These are phyloP conservation scores for Solanum hybrid DNA, from an alignment of 305 asterid species.

Conservation along the genomic window DNA sequence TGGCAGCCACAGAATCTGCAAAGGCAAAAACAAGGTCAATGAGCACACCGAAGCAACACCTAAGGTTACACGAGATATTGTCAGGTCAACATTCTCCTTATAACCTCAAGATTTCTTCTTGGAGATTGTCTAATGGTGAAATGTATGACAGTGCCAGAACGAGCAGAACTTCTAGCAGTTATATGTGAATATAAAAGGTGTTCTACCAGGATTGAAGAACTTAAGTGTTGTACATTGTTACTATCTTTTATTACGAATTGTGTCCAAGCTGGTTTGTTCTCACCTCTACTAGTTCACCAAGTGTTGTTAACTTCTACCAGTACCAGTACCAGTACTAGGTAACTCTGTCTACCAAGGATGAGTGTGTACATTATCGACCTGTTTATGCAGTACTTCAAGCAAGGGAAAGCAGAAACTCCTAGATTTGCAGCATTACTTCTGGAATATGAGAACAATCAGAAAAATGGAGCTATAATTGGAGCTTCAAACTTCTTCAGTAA, in stretches of 20 bases:
- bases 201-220: background rate
- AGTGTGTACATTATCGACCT: background rate
- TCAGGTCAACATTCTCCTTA: constrained; percentile 53
- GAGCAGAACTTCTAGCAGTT: constrained; percentile 20
- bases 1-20: constrained; percentile 77
- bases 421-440: background rate
- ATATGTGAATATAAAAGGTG: background rate
- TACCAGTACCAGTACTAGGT: background rate
- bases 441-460: background rate
- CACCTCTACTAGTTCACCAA: background rate
- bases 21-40: constrained; percentile 64
- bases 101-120: constrained; percentile 43
- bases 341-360: background rate
- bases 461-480: background rate
- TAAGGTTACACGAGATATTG: constrained; percentile 37
- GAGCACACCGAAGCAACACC: constrained; percentile 66
- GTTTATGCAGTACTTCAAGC: background rate
- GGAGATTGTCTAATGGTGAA: constrained; percentile 39
- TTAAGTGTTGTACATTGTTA: background rate
- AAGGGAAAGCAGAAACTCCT: background rate
- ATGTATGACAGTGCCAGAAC: constrained; percentile 22
- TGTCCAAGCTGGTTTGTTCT: background rate
- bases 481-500: background rate
- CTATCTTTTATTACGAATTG: background rate
- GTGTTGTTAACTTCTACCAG: background rate